Evolutionary conservation across 768 basidiomycete genomes (phyloP).

Genomic region (Agrocybe pediades): DNA sequence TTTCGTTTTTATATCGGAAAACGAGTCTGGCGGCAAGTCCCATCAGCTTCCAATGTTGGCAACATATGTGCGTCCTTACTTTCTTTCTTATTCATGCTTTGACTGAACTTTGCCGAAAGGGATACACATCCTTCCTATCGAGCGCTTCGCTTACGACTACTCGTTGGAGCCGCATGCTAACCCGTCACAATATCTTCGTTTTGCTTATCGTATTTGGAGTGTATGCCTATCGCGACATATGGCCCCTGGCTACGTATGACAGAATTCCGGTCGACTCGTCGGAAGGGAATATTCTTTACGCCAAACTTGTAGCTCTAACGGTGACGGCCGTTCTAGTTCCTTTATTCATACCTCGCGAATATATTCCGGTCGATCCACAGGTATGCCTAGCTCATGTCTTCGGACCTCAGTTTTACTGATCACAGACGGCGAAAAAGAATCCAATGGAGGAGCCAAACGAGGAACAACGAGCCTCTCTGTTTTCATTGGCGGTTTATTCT

Average conservation of each 20-base stretch:
- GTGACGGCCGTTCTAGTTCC: conserved; percentile 50
- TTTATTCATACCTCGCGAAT: conserved; percentile 50
- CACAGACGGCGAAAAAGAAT: neutral
- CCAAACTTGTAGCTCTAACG: conserved; percentile 29
- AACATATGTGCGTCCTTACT: neutral
- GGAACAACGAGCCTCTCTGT: conserved; percentile 54
- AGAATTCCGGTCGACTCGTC: conserved; percentile 39
- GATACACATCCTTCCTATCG: conserved; percentile 13
- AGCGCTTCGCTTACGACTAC: neutral
- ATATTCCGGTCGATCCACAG: conserved; percentile 54
- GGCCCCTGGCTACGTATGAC: conserved; percentile 53
- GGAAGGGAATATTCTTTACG: conserved; percentile 31
- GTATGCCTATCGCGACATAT: conserved; percentile 55
- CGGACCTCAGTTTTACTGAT: no score
- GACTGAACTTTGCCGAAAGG: conserved; percentile 2
- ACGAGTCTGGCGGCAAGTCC: no score
- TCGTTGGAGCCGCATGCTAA: neutral
- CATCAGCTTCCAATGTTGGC: no score
- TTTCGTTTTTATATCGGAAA: no score
- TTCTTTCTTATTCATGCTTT: neutral
- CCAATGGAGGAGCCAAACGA: conserved; percentile 32
- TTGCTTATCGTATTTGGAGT: conserved; percentile 42
- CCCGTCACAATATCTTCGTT: conserved; percentile 15
- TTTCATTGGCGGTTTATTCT: conserved; percentile 45
- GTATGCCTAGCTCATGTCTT: conserved; percentile 7